Conservation (phyloP, 2,329 filamentous ascomycete species). For the Graphilbum ipis-grandicollis region DNA sequence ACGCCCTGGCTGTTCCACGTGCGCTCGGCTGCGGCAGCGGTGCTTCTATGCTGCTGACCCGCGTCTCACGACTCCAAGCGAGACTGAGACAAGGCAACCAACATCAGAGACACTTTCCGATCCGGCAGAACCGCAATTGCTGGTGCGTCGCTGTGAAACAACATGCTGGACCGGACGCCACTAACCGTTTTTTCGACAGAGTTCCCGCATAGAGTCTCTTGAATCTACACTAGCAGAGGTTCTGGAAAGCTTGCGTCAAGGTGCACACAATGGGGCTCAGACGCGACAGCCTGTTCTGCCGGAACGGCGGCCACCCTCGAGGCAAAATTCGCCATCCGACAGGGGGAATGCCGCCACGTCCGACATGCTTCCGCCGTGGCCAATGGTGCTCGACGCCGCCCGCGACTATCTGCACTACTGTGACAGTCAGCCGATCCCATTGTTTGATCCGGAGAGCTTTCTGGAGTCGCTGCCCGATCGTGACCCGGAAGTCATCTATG, state of each 20-base stretch:
- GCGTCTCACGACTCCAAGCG: background rate
- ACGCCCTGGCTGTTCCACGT: background rate
- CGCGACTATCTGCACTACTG: conserved; percentile 1
- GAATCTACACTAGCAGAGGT: conserved; percentile 1
- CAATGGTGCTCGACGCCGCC: background rate
- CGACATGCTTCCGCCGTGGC: background rate
- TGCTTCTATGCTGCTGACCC: conserved; percentile 1
- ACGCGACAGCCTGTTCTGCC: background rate
- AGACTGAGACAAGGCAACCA: background rate
- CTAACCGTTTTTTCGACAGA: background rate
- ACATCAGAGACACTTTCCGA: background rate
- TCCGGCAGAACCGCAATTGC: background rate
- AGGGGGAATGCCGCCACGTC: background rate
- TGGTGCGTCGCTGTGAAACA: background rate
- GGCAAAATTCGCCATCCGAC: background rate
- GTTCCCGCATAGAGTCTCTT: background rate
- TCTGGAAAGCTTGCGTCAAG: background rate
- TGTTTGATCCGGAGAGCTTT: conserved; percentile 1
- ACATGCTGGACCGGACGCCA: background rate
- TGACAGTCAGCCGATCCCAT: conserved; percentile 1
- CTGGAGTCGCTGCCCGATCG: background rate
- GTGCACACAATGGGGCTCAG: background rate
- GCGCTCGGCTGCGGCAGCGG: background rate
- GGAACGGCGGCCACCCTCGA: too few relatives aligned
- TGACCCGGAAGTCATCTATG: background rate